Percentiles rank a stretch among this genome's conserved stretches.
Evolutionary conservation across 2,329 filamentous ascomycete species (phyloP).

Genomic region (Diaporthe sp.): DNA sequence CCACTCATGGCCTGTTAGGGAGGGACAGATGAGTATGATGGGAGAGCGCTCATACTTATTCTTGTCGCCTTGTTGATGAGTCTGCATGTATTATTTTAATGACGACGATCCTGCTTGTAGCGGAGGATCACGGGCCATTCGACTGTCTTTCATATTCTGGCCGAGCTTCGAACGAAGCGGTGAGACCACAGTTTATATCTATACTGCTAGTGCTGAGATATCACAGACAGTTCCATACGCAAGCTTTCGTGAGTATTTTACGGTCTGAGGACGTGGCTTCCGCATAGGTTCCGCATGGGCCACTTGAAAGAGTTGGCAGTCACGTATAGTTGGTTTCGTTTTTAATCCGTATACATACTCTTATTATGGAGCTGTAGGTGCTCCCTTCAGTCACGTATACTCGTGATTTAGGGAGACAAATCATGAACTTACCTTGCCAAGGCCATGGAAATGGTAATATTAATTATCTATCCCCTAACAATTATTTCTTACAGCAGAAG

Average conservation of each 20-base stretch:
- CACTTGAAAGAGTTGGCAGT: not conserved
- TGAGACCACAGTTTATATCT: not conserved
- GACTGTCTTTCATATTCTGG: not conserved
- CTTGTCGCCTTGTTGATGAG: not conserved
- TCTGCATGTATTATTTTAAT: not conserved
- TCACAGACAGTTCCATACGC: conserved; percentile 54
- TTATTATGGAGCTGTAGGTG: too few species aligned
- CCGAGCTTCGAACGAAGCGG: not conserved
- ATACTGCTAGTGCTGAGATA: conserved; percentile 76
- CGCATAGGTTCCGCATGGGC: too few species aligned
- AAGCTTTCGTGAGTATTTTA: not conserved
- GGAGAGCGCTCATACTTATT: not conserved
- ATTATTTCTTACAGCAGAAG: not conserved
- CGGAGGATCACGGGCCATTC: not conserved
- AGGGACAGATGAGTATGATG: not conserved
- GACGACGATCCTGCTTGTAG: not conserved
- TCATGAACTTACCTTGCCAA: too few species aligned
- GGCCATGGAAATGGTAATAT: not conserved
- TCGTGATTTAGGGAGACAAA: not conserved
- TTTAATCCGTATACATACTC: too few species aligned
- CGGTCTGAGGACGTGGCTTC: too few species aligned
- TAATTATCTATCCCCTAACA: not conserved
- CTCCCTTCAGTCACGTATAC: too few species aligned
- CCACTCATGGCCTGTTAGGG: not conserved
- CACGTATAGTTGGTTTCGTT: not conserved